Base-by-base conservation (phyloP, 768 basidiomycete species). In the Leccinellum albellum region DNA sequence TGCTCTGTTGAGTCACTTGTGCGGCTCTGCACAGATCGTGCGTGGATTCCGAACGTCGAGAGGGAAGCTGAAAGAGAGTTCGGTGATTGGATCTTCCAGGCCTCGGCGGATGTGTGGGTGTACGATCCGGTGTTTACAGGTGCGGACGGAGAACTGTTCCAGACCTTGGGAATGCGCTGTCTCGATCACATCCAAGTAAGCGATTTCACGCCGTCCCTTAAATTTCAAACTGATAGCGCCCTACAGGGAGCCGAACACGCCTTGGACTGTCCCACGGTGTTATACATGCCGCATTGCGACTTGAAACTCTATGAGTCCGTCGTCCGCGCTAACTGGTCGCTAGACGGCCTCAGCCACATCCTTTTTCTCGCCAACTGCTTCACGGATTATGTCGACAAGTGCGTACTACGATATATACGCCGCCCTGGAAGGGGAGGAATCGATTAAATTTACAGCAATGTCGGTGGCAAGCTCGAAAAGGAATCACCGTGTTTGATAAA, bases 271-370 rank as follows among this genome's bases (percentile, higher is more conserved):
- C 82, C 84, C 60, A 88, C 87, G 48, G 75, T 91, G 54, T 74
- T 85, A 53, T 89, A 82, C 73, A 89, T 90, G 87, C 89, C 88
- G 21, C 89, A 91, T 70, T 90, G 89, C 67, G 87, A 88, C 65
- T 66, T 87, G 70, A 78, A 78, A 58, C 76, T 91, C 26, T 88
- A 90, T 68, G 87, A 91, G 66, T 77, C 73, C 61, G 65, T 89
- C 46, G 70, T 91, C 54, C 77, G 78, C 56, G 77, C 78, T 13
- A 89, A 89, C 66, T 87, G 86, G 85, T 71, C 75, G 47, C 65
- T 57, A 28, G 74, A 75, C 28, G 71, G 72, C 21, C 70, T 89
- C 51, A 65, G 74, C 55, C 75, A 73, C 56, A 64, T 85, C 23
- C 64, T 89, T 53, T 74, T 91, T 53, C 64, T 91, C 58, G 86